Evolutionary conservation across 75 land plant genomes (phyloP).

Genomic region (Sequoiadendron giganteum): DNA sequence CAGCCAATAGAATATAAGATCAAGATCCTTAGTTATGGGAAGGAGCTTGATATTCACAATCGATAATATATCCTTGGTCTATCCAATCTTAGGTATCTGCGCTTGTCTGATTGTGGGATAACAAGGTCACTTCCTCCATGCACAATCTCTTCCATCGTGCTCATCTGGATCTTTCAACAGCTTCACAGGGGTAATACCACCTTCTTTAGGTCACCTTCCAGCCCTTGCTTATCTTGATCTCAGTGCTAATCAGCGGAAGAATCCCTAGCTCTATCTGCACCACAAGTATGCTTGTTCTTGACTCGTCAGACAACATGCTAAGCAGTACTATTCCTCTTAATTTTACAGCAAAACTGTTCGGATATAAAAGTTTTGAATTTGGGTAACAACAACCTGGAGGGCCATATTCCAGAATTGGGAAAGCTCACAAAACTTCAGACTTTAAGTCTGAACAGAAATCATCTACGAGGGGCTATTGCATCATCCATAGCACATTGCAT

Average conservation of each 20-base stretch:
- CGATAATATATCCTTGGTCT: no score
- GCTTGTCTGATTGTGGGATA: no score
- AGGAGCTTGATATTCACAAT: no score
- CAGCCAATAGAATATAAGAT: no score
- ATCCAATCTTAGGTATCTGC: no score
- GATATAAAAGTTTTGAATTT: neutral
- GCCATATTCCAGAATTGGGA: neutral
- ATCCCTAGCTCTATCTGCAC: constrained; percentile 20
- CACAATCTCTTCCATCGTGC: no score
- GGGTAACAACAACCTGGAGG: neutral
- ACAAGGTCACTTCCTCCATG: no score
- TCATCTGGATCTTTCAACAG: no score
- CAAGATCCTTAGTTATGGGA: no score
- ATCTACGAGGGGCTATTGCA: constrained; percentile 32
- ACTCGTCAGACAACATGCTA: constrained; percentile 34
- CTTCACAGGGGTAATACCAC: no score
- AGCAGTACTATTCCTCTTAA: constrained; percentile 25
- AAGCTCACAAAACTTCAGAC: constrained; percentile 5
- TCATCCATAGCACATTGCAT: constrained; percentile 19
- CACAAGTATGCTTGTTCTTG: constrained; percentile 16
- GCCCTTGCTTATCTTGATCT: no score
- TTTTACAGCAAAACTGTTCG: neutral
- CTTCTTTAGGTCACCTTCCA: no score
- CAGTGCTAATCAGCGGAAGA: constrained; percentile 15
- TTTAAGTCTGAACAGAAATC: constrained; percentile 23